These are phyloP conservation scores for Metarhizium sp. DNA, from an alignment of 2,329 filamentous ascomycete species.

Conservation along the genomic window DNA sequence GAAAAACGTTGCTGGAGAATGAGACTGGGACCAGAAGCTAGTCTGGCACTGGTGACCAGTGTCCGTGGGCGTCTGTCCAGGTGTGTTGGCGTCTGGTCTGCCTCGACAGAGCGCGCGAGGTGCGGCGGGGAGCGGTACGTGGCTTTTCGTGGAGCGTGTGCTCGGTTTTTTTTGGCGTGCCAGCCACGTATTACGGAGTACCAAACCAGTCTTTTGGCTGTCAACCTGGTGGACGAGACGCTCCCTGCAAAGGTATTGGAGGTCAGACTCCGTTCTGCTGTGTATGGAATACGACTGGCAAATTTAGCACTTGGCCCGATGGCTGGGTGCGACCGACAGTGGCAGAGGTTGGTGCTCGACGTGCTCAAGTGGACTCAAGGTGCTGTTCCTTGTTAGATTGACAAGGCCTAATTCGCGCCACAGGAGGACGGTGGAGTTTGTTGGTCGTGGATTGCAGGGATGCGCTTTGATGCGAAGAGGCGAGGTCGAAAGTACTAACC, in stretches of 20 bases:
- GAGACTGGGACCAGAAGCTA: not conserved
- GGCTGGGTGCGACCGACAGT: not conserved
- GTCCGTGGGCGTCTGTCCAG: not conserved
- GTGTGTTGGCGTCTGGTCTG: not conserved
- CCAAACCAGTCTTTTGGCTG: not conserved
- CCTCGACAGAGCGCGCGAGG: not conserved
- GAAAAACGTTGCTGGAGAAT: not conserved
- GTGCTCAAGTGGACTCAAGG: not conserved
- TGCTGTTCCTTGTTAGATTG: not conserved
- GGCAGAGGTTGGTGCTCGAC: not conserved
- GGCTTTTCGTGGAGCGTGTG: not conserved
- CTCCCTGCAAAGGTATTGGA: not conserved
- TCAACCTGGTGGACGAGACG: not conserved
- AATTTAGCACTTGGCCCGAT: not conserved
- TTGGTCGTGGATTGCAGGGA: not conserved
- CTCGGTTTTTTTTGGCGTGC: not conserved
- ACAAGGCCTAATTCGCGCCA: conserved; percentile 1
- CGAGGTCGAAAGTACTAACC: not conserved
- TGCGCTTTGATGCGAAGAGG: not conserved
- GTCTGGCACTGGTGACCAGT: not conserved
- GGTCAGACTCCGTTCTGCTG: not conserved
- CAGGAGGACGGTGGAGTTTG: conserved; percentile 1
- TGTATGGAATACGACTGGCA: not conserved
- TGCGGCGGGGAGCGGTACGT: not conserved
- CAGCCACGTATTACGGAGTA: not conserved